A percentile compares a stretch with the other conserved stretches of the same genome.
phyloP scores from a whole-genome alignment of 768 basidiomycete species.

The Sarcodon sp. region DNA sequence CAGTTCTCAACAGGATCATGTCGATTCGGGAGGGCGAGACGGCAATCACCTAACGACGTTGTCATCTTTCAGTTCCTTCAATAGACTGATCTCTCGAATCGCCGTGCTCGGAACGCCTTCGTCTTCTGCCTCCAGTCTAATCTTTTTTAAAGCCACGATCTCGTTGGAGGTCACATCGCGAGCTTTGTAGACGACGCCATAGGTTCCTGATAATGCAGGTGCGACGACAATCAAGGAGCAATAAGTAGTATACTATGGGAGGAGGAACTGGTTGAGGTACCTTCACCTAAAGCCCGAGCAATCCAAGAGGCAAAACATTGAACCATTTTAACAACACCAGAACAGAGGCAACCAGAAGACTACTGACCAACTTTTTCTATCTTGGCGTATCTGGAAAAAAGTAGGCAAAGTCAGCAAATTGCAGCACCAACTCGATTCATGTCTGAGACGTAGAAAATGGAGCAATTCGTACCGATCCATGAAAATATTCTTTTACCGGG shows the following conservation, averaged over 20 bases:
- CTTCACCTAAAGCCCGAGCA: slow-evolving; percentile 30
- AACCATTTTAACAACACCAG: no score
- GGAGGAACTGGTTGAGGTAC: slow-evolving; percentile 11
- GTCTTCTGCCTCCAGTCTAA: slow-evolving; percentile 94
- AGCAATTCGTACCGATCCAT: no score
- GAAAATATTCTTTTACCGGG: no score
- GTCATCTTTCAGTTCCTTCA: slow-evolving; percentile 94
- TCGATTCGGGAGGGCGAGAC: background rate
- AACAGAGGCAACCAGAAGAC: background rate
- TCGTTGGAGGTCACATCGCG: slow-evolving; percentile 65
- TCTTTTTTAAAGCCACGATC: slow-evolving; percentile 97
- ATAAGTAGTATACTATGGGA: background rate
- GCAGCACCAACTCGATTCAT: no score
- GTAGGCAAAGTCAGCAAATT: no score
- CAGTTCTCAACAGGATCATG: background rate
- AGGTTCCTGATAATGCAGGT: slow-evolving; percentile 55
- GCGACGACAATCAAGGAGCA: background rate
- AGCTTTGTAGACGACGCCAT: slow-evolving; percentile 98
- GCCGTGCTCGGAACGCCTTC: slow-evolving; percentile 98
- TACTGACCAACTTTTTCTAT: slow-evolving; percentile 95
- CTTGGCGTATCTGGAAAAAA: slow-evolving; percentile 68
- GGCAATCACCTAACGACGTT: slow-evolving; percentile 76
- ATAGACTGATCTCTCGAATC: slow-evolving; percentile 92
- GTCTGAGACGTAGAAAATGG: no score
- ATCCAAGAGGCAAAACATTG: background rate